Evolutionary conservation across 805 yeast genomes (phyloP), one percentile per base, ranked within the genome.

Genomic region (Metschnikowia matae): DNA sequence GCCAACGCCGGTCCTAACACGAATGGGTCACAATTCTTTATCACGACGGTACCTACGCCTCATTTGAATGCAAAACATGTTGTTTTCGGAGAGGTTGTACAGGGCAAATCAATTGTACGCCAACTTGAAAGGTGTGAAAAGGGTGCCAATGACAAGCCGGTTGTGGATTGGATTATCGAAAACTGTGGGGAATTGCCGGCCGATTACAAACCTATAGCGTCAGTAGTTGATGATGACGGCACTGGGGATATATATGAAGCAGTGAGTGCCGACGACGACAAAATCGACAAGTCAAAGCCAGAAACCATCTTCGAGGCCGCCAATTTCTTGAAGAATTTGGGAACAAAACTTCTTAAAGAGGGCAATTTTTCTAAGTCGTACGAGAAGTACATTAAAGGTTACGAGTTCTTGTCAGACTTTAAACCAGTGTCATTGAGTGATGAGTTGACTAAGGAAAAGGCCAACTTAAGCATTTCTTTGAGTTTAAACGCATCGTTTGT

Each of bases 1-100:
- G 97, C 97, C 70, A 92, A 92, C 70, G 95, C 97, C 57, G 97
- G 97, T 62, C 96, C 96, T 73, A 88, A 89, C 84, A 89, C 97
- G 77, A 92, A 92, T 77, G 97, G 97, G 51, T 90, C 97, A 49
- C 98, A 91, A 77, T 91, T 91, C 76, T 91, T 92, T 82, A 86
- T 89, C 77, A 89, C 97, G 71, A 89, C 96, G 51, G 91, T 87
- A 48, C 78, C 85, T 59, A 78, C 85, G 64, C 86, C 94, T 54
- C 88, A 94, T 92, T 81, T 91, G 71, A 95, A 90, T 66, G 96
- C 96, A 56, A 84, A 85, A 75, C 96, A 90, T 80, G 96, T 89
- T 66, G 97, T 94, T 2, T 94, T 94, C 66, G 99, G 99, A 55
- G 82, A 87, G 66, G 90, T 94, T 36, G 69, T 92, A 45, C 65